Conservation (phyloP, 352 stramenopile genomes). For the Achlya hypogyna region DNA sequence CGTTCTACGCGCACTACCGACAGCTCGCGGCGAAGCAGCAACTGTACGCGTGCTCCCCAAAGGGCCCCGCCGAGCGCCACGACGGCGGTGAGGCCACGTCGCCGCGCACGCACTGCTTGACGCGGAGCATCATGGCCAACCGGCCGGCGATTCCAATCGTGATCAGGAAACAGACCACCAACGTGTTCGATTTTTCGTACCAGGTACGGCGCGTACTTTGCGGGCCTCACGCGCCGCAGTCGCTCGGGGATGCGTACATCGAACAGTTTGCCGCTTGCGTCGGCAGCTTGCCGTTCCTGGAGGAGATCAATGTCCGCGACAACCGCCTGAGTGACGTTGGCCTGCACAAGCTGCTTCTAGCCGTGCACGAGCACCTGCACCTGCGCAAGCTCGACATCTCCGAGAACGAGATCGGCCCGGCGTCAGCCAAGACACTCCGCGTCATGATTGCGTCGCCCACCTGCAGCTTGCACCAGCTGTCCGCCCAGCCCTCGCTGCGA, state of each 20-base stretch:
- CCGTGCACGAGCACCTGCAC: slow-evolving; percentile 37
- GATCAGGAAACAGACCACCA: slow-evolving; percentile 46
- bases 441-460: slow-evolving; percentile 40
- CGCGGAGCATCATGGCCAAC: slow-evolving; percentile 33
- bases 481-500: not conserved
- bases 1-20: slow-evolving; percentile 57
- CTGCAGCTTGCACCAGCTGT: slow-evolving; percentile 57
- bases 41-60: not conserved
- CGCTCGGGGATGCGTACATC: slow-evolving; percentile 51
- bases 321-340: slow-evolving; percentile 79
- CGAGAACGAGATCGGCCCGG: slow-evolving; percentile 53
- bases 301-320: slow-evolving; percentile 78
- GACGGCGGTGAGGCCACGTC: slow-evolving; percentile 22
- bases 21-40: slow-evolving; percentile 26
- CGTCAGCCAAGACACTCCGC: slow-evolving; percentile 47
- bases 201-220: slow-evolving; percentile 73
- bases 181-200: slow-evolving; percentile 75
- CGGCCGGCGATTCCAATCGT: slow-evolving; percentile 54
- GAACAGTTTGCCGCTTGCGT: slow-evolving; percentile 43
- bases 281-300: slow-evolving; percentile 48
- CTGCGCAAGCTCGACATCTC: slow-evolving; percentile 55
- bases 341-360: slow-evolving; percentile 43
- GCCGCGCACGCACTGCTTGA: slow-evolving; percentile 50
- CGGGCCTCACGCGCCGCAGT: slow-evolving; percentile 53
- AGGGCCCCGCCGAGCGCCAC: not conserved